Evolutionary conservation across 306 rosid species (phyloP).

Genomic region (Coriaria nepalensis): DNA sequence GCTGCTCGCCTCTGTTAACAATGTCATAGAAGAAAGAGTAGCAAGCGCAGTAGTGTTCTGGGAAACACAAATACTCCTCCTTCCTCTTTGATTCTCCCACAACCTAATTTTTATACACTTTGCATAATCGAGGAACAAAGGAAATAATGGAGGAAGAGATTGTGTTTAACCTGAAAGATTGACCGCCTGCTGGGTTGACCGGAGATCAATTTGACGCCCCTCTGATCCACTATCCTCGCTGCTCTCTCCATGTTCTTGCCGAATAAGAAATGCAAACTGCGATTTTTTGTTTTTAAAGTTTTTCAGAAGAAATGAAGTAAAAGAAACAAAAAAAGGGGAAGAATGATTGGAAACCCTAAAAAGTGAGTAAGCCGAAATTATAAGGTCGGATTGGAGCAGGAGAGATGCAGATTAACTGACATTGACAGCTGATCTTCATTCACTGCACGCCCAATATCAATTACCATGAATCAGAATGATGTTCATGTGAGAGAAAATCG

Average conservation of each 20-base stretch:
- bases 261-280: slow-evolving; percentile 74
- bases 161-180: slow-evolving; percentile 53
- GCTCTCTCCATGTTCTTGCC: slow-evolving; percentile 92
- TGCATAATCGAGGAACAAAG: background rate
- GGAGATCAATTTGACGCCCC: slow-evolving; percentile 61
- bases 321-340: background rate
- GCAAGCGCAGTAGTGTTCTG: slow-evolving; percentile 66
- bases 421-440: slow-evolving; percentile 35
- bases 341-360: background rate
- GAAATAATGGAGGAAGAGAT: background rate
- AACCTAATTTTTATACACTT: slow-evolving; percentile 31
- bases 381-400: background rate
- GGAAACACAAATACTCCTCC: slow-evolving; percentile 71
- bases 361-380: background rate
- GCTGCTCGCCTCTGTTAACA: slow-evolving; percentile 80
- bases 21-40: slow-evolving; percentile 82
- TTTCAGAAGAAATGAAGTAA: slow-evolving; percentile 2
- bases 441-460: slow-evolving; percentile 15
- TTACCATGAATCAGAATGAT: background rate
- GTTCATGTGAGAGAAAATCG: background rate
- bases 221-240: slow-evolving; percentile 70
- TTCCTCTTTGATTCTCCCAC: slow-evolving; percentile 70
- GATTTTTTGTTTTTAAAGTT: background rate
- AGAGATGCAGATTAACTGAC: slow-evolving; percentile 22
- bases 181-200: slow-evolving; percentile 64